These are phyloP conservation scores for Komagataella populi DNA, from an alignment of 805 yeast genomes.

Conservation along the genomic window DNA sequence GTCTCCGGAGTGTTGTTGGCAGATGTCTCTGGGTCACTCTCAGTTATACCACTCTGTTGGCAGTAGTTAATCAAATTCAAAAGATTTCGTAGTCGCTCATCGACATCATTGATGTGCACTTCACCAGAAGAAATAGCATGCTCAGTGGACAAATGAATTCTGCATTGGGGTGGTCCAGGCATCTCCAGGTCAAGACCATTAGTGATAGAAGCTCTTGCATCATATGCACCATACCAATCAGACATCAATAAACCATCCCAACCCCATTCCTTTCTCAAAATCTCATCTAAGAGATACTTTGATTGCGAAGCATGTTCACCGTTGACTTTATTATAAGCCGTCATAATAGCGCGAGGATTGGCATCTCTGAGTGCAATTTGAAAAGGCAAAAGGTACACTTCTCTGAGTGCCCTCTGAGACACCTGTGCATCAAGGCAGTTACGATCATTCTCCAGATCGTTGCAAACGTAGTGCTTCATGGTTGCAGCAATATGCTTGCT, in stretches of 20 bases:
- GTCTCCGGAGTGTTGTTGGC: slow-evolving; percentile 35
- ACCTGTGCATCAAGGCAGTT: slow-evolving; percentile 21
- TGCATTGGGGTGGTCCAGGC: slow-evolving; percentile 33
- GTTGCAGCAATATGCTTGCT: slow-evolving; percentile 22
- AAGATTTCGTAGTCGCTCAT: slow-evolving; percentile 33
- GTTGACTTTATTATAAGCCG: slow-evolving; percentile 27
- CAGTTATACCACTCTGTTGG: slow-evolving; percentile 25
- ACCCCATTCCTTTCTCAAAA: slow-evolving; percentile 26
- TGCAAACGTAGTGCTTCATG: slow-evolving; percentile 28
- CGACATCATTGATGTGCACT: slow-evolving; percentile 24
- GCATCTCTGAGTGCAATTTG: slow-evolving; percentile 25
- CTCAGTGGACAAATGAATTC: slow-evolving; percentile 24
- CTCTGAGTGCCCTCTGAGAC: slow-evolving; percentile 29
- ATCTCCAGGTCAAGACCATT: slow-evolving; percentile 30
- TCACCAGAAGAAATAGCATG: slow-evolving; percentile 29
- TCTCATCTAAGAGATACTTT: slow-evolving; percentile 18
- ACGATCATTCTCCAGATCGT: slow-evolving; percentile 27
- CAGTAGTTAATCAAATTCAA: slow-evolving; percentile 32
- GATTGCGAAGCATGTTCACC: slow-evolving; percentile 26
- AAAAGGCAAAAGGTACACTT: slow-evolving; percentile 28
- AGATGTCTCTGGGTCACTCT: slow-evolving; percentile 20
- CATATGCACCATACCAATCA: slow-evolving; percentile 29
- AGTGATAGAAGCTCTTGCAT: slow-evolving; percentile 21
- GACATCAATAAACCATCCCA: slow-evolving; percentile 25
- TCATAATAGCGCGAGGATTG: slow-evolving; percentile 25